These are phyloP conservation scores for Oryza officinalis DNA, from an alignment of 176 grass and related monocot species.

Conservation along the genomic window DNA sequence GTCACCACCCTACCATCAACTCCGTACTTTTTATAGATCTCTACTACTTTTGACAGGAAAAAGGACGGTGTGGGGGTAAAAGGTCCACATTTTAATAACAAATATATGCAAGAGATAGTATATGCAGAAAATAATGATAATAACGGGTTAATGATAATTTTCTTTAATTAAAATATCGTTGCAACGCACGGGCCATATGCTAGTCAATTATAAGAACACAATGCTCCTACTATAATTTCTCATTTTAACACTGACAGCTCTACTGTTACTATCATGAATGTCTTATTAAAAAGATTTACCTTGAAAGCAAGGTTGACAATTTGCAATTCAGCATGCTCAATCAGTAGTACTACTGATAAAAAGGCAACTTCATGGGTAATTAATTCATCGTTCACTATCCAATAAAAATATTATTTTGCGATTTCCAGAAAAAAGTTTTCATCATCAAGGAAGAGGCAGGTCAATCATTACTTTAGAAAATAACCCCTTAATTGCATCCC, in stretches of 20 bases:
- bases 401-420: not conserved
- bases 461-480: not conserved
- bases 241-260: not conserved
- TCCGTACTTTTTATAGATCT: too few species aligned
- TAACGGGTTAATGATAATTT: too few species aligned
- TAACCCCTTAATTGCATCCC: not conserved
- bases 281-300: conserved; percentile 30
- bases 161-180: too few species aligned
- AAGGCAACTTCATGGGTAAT: not conserved
- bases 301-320: not conserved
- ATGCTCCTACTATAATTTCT: not conserved
- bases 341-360: not conserved
- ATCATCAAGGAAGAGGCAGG: not conserved
- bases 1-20: too few species aligned
- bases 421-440: not conserved
- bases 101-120: too few species aligned
- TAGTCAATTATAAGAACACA: not conserved
- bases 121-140: too few species aligned
- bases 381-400: not conserved
- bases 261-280: not conserved
- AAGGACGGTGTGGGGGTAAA: too few species aligned
- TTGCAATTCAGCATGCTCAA: not conserved
- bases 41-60: too few species aligned
- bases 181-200: too few species aligned
- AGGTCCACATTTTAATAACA: too few species aligned